Conservation (phyloP, 768 basidiomycete species). For the Rhodotorula taiwanensis region DNA sequence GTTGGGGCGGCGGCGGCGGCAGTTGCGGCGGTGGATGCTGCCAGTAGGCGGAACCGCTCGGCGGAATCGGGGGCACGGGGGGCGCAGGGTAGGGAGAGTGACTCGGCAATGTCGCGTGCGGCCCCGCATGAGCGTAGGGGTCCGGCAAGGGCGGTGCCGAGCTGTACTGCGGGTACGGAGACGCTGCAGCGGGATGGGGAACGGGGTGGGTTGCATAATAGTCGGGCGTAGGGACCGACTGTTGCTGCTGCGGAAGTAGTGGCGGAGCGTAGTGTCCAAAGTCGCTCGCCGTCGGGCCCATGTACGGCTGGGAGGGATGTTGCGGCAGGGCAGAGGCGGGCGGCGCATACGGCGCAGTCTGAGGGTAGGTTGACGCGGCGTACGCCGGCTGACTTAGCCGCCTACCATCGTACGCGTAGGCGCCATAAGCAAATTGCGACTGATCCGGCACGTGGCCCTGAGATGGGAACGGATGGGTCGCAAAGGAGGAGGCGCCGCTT, state of each 20-base stretch:
- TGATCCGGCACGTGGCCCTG: background rate
- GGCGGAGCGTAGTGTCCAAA: constrained; percentile 2
- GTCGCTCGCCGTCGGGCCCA: background rate
- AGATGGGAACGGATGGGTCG: background rate
- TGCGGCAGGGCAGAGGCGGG: background rate
- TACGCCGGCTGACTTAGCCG: background rate
- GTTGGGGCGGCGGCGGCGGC: too few relatives aligned
- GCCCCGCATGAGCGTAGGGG: background rate
- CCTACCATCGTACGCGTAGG: background rate
- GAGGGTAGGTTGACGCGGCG: background rate
- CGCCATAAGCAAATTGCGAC: background rate
- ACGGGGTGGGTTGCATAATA: constrained; percentile 23
- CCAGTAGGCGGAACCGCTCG: background rate
- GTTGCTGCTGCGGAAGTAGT: background rate
- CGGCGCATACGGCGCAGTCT: too few relatives aligned
- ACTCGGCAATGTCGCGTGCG: background rate
- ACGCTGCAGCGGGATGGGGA: background rate
- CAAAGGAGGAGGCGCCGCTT: background rate
- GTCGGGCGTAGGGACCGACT: constrained; percentile 17
- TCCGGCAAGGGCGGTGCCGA: background rate
- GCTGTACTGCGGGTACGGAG: background rate
- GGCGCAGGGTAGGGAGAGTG: background rate
- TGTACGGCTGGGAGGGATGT: background rate
- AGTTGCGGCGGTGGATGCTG: background rate
- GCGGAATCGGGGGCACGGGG: background rate